Base-by-base conservation (phyloP, 495 filamentous ascomycete species). In the Aspergillus heteromorphus region DNA sequence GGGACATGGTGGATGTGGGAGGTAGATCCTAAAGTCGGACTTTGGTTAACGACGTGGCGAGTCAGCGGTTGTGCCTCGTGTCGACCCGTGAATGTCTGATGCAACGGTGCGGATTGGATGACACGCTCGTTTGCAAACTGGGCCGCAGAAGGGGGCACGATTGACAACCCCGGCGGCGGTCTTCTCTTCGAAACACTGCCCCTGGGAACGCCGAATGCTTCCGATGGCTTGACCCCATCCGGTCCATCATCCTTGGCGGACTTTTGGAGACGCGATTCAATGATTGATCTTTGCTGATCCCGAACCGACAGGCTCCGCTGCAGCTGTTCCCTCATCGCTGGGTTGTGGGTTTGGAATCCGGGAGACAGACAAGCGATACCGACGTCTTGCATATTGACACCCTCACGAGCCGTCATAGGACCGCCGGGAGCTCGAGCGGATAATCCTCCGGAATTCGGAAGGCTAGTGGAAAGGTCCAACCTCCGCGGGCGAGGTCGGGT, bases 111-210 rank as follows among this genome's bases (percentile, higher is more conserved):
- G 5, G 93, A 98, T 72, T 98, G 93, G 51, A 98, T 92, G 25
- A 98, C 91, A 52, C 93, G 80, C 73, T 98, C 93, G 64, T 93
- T 86, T 48, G 93, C 92, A 62, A 98, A 98, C 43, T 95, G 89
- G 51, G 92, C 83, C 57, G 95, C 91, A n/a, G 92, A 90, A 0
- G 93, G 93, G 14, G 93, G 90, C n/a, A 92, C 87, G 56, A 98
- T 98, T 49, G 91, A 93, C 48, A 98, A 73, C 47, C 92, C 92
- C 14, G 90, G 89, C 38, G 93, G 92, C 34, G 91, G 87, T 60
- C 83, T 73, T 80, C 92, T 80, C 81, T 91, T 79, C 71, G 83
- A 75, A 63, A 83, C 74, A 76, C 79, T 61, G 72, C 85, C 85
- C 66, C 87, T 92, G 38, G 82, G 78, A 34, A 80, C 72, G 45